Base-by-base conservation (phyloP, 1,284 basidiomycete genomes). In the Vanrija humicola region DNA sequence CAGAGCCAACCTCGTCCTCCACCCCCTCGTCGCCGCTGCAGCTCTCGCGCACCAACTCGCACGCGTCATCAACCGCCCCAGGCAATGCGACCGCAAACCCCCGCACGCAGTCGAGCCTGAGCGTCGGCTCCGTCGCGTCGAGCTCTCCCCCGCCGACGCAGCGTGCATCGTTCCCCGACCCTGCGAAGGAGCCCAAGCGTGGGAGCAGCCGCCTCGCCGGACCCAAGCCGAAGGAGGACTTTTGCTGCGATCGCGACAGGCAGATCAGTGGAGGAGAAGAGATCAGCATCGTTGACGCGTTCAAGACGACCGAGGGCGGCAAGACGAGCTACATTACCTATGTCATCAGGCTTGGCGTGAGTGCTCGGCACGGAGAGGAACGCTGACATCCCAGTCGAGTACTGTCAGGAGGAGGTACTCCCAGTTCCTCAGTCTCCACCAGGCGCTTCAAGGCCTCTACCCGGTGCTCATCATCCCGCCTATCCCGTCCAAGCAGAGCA, bases 401-500 rank as follows among this genome's bases (percentile, higher is more conserved):
- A 87, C 90, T 67, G 85, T 90, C 6, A 84, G 86, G 46, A 89
- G 97, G 65, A 84, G 96, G 39, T 99, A 98, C 77, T 98, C 95
- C 5, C 92, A 98, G 71, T 99, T 99, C 74, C 91, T 98, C 76
- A 91, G 92, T 21, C 80, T 99, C 45, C 86, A 96, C 52, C 82
- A 84, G 53, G 88, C 84, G 54, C 83, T 99, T 46, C 82, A 86
- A 45, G 89, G 86, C 63, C 82, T 99, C 50, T 97, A 98, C 74
- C 96, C 96, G 0, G 97, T 94, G 14, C 79, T 95, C 64, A 98
- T 99, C 69, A 88, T 99, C 59, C 95, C 96, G 1, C 96, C 96
- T 38, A 96, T 99, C 59, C 96, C 96, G 1, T 93, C 90, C 5
- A 98, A 99, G 78, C 94, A 98, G 78, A 89, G 88, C 3, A 81